Evolutionary conservation across 2,329 filamentous ascomycete genomes (phyloP).

Genomic region (Stagonosporopsis tanaceti): DNA sequence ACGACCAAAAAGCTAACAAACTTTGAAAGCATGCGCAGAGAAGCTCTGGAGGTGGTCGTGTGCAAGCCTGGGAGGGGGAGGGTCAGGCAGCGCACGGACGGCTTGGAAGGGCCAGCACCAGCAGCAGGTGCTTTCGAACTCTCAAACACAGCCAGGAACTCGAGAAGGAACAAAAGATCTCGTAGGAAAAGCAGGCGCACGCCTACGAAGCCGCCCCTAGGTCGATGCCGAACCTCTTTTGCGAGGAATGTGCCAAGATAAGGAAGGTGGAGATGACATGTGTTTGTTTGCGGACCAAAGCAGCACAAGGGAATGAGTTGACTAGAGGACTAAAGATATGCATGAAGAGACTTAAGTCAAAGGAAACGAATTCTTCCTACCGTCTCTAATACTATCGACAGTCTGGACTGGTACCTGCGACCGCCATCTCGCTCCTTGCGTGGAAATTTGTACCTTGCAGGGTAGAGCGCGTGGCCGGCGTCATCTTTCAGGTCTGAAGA

Average conservation of each 20-base stretch:
- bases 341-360: constrained; percentile 3
- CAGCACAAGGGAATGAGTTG: constrained; percentile 22
- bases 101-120: constrained; percentile 23
- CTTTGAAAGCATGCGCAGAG: constrained; percentile 36
- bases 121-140: constrained; percentile 32
- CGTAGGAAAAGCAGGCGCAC: constrained; percentile 22
- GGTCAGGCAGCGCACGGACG: constrained; percentile 32
- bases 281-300: constrained; percentile 19
- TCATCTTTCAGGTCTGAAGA: not conserved
- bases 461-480: not conserved
- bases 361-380: constrained; percentile 11
- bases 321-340: constrained; percentile 16
- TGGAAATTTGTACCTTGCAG: constrained; percentile 5
- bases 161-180: constrained; percentile 19
- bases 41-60: constrained; percentile 20
- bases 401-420: constrained; percentile 1
- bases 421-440: constrained; percentile 11
- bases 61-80: constrained; percentile 17
- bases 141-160: constrained; percentile 25
- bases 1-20: constrained; percentile 46
- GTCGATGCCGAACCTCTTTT: constrained; percentile 3
- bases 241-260: constrained; percentile 23
- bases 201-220: not conserved
- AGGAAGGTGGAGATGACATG: constrained; percentile 7
- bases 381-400: constrained; percentile 1